Evolutionary conservation across 73 alveolate species (phyloP), one percentile per base, ranked within the genome.

Genomic region (Stentor roeselii): DNA sequence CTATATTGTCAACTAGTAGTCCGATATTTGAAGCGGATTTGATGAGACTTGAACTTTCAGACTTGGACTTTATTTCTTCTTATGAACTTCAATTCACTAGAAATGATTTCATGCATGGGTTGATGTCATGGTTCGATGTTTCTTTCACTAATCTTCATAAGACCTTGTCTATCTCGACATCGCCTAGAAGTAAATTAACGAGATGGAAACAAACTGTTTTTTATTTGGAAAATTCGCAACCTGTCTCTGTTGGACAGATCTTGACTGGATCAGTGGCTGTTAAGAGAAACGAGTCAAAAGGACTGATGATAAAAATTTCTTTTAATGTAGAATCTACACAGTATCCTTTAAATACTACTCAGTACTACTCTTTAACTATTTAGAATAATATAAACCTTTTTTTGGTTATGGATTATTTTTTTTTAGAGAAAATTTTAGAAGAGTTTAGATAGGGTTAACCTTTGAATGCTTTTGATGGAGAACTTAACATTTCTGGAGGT

Each of bases 141-240:
- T 82, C 77, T 76, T 96, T 96, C 86, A 83, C 85, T 75, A 86
- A 89, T 80, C 88, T 89, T 36, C 88, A 83, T 41, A 92, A 90
- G 41, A 93, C 97, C 74, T 91, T 97, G 14, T 76, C 76, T 39
- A 92, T 97, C 59, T 76, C 97, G n/a, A 97, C 99, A n/a, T 90
- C 97, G 3, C 99, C 99, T 6, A 90, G 82, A 86, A 93, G 87
- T 58, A 82, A 77, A 34, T 80, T 88, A 34, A 97, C 99, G 60
- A 98, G 95, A 88, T 96, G 99, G 99, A 95, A 95, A 84, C 96
- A 96, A 86, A 87, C 94, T 35, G 90, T 92, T 3, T 96, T 95
- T 87, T 96, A 95, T 88, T 82, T 95, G 35, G 96, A 96, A 77
- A 95, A 91, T 60, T 91, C 86, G 42, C 59, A 92, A 11, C 76